These are phyloP conservation scores for Ballota nigra DNA, from an alignment of 257 asterid genomes.

Conservation along the genomic window DNA sequence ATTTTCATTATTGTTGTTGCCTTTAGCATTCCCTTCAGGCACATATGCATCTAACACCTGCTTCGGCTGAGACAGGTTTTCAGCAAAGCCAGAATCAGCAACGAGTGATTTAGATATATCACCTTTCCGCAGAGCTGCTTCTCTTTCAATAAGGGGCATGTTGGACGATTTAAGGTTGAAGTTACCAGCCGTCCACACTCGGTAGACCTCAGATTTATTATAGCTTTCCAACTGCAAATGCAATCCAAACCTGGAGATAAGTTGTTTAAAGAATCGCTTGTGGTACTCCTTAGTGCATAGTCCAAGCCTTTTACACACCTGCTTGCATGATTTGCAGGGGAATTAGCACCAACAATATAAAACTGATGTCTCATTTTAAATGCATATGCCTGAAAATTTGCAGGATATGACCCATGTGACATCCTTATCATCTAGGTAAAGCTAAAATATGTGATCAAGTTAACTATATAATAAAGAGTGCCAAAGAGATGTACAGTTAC, in stretches of 20 bases:
- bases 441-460: constrained; percentile 9
- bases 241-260: constrained; percentile 66
- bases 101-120: constrained; percentile 35
- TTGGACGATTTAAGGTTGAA: constrained; percentile 43
- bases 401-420: constrained; percentile 5
- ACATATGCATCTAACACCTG: constrained; percentile 39
- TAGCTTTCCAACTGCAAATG: constrained; percentile 61
- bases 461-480: not conserved
- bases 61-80: constrained; percentile 37
- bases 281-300: constrained; percentile 68
- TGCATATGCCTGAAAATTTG: constrained; percentile 6
- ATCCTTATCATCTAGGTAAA: constrained; percentile 6
- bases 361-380: not conserved
- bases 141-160: constrained; percentile 29
- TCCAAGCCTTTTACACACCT: constrained; percentile 83
- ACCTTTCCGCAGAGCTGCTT: constrained; percentile 28
- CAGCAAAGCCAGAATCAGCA: constrained; percentile 26
- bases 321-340: constrained; percentile 24
- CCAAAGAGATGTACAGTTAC: not conserved
- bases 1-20: constrained; percentile 27
- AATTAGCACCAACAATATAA: constrained; percentile 10
- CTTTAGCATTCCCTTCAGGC: constrained; percentile 34
- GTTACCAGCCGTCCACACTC: constrained; percentile 79
- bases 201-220: constrained; percentile 57
- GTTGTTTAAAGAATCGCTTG: constrained; percentile 47